Base-by-base conservation (phyloP, 1,139 yeast genomes). In the Geotrichum aggregatum region DNA sequence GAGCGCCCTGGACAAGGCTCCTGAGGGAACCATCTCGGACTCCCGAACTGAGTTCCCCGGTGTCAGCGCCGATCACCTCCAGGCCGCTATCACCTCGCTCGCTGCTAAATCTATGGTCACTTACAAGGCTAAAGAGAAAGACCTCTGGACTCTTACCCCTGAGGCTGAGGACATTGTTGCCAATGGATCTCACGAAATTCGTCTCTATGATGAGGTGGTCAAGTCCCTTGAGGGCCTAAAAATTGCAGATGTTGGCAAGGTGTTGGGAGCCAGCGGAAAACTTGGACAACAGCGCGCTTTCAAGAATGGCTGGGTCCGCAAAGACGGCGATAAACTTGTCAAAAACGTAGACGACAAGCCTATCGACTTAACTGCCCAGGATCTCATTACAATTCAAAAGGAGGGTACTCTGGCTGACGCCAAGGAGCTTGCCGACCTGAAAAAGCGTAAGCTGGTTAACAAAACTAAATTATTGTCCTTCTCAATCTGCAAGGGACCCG, bases 231-330 rank as follows among this genome's bases (percentile, higher is more conserved):
- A 85, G 56, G 89, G 94, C 42, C 77, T 92, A 64, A 86, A 87
- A 65, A 83, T 92, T 61, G 69, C 85, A 22, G 97, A 92, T 55
- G 95, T 92, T 54, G 80, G 81, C 60, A 69, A 81, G 55, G 80
- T 84, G 59, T 76, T 91, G 70, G 97, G 98, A 49, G 73, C 82
- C 48, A 79, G 82, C 58, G 98, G 97, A 55, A 83, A 84, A 63
- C 78, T 91, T 58, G 99, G 98, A 56, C 98, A 92, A 73, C 96
- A 95, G 63, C 84, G 91, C 65, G 98, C 98, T n/a, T 92, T 92
- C 78, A 92, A 89, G 72, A 91, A 91, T 70, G 95, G 95, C 48
- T 92, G 99, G 99, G 83, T 92, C 64, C 74, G 80, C 60, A 92
- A 92, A 70, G 86, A 84, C 58, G 95, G 94, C 51, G 95, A 87